Evolutionary conservation across 2,329 filamentous ascomycete genomes (phyloP).

Genomic region (Alternaria rosae): DNA sequence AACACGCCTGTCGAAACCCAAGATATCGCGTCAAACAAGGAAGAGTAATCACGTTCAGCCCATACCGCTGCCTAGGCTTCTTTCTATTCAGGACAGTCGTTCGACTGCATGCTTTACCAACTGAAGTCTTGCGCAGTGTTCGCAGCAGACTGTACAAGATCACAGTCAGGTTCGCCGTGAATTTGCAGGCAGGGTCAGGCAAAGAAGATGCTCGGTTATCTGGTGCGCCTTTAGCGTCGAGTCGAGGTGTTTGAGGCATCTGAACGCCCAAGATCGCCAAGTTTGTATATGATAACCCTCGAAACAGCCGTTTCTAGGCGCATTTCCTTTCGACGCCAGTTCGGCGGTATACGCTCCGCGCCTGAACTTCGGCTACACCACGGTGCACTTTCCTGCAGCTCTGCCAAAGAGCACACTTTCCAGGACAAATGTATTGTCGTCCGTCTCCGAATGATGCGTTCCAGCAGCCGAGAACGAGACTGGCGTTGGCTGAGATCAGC

Average conservation of each 20-base stretch:
- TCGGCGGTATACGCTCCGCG: neutral
- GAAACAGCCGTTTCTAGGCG: conserved; percentile 1
- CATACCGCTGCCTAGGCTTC: neutral
- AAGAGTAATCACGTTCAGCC: neutral
- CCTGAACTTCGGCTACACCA: neutral
- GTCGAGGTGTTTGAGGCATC: neutral
- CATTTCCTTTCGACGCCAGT: neutral
- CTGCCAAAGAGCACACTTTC: neutral
- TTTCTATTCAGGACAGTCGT: neutral
- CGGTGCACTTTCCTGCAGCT: neutral
- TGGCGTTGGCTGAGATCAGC: neutral
- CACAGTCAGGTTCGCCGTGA: neutral
- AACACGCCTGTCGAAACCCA: neutral
- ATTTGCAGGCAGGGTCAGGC: neutral
- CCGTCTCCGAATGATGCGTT: neutral
- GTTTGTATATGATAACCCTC: neutral
- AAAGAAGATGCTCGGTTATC: neutral
- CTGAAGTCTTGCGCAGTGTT: neutral
- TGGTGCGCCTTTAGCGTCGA: neutral
- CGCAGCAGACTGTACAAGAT: neutral
- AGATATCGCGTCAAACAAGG: neutral
- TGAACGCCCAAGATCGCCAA: neutral
- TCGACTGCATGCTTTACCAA: neutral
- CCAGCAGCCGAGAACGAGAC: neutral
- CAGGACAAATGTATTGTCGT: neutral